phyloP scores from a whole-genome alignment of 208 protist genomes.

The Vickermania spadyakhi region DNA sequence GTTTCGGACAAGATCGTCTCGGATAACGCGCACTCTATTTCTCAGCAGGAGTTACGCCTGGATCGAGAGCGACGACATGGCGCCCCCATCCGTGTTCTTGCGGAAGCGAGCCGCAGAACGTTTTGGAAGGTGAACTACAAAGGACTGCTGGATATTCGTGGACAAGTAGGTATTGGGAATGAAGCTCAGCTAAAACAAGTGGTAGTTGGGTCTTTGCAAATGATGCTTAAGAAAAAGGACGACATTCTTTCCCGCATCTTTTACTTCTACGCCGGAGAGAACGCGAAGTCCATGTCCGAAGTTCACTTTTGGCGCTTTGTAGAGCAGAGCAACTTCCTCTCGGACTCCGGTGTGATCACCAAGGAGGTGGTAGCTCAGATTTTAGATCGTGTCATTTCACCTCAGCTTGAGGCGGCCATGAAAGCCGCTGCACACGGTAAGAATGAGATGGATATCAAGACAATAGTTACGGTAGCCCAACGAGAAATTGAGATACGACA shows the following conservation, averaged over 20 bases:
- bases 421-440: constrained; percentile 27
- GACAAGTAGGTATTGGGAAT: constrained; percentile 10
- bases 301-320: constrained; percentile 76
- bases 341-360: constrained; percentile 18
- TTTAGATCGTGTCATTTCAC: constrained; percentile 70
- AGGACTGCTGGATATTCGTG: constrained; percentile 36
- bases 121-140: constrained; percentile 46
- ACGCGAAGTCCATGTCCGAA: constrained; percentile 47
- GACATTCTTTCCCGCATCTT: constrained; percentile 42
- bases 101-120: constrained; percentile 9
- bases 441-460: constrained; percentile 25
- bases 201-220: constrained; percentile 21
- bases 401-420: constrained; percentile 43
- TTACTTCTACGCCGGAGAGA: constrained; percentile 53
- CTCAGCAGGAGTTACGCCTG: constrained; percentile 18
- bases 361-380: constrained; percentile 28
- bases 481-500: constrained; percentile 76
- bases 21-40: constrained; percentile 5
- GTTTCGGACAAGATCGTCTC: constrained; percentile 8
- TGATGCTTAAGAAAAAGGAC: constrained; percentile 32
- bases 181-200: constrained; percentile 35
- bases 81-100: constrained; percentile 35
- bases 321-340: constrained; percentile 13
- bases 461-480: constrained; percentile 31
- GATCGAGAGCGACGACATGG: constrained; percentile 29